Base-by-base conservation (phyloP, 148 eudicot genomes). In the Nyssa sinensis region DNA sequence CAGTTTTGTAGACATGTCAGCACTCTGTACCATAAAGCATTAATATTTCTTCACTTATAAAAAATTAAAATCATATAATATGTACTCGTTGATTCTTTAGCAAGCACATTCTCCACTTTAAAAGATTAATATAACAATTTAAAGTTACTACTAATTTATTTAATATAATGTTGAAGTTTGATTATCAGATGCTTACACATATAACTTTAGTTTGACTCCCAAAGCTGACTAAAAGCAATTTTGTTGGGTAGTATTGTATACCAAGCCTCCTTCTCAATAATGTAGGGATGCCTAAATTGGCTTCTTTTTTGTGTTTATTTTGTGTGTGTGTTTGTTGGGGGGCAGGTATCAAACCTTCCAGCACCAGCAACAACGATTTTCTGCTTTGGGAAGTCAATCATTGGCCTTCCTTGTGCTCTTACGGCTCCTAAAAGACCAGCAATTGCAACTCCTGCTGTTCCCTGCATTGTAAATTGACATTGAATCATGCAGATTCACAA, bases 341-440 rank as follows among this genome's bases (percentile, higher is more conserved):
- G 29, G 76, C 64, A 76, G 14, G 69, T 34, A 67, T 60, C 69
- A 35, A 71, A 94, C 98, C 98, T 94, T 88, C 98, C 98, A 85
- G 98, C 98, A 71, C 98, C 98, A 41, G 98, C 98, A 81, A 94
- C 98, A 77, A 94, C 97, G 82, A 94, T 94, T 81, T 88, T 94
- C 84, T 85, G 90, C 76, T 90, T 94, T 79, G 98, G 97, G 73
- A 94, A 94, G 87, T 94, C 97, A 63, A 94, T 92, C 96, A 94
- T 85, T 77, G 92, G 92, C 75, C 86, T 89, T 73, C 98, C 97
- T 82, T 94, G 98, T 69, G 98, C 97, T 75, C 98, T 90, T 24
- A 94, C 98, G 80, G 98, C 98, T 80, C 98, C 98, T 75, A 94
- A 78, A 67, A 94, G 92, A 79, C 98, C 98, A 85, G 97, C 97